Conservation (phyloP, 306 rosid genomes). For the Quercus aquifolioides region DNA sequence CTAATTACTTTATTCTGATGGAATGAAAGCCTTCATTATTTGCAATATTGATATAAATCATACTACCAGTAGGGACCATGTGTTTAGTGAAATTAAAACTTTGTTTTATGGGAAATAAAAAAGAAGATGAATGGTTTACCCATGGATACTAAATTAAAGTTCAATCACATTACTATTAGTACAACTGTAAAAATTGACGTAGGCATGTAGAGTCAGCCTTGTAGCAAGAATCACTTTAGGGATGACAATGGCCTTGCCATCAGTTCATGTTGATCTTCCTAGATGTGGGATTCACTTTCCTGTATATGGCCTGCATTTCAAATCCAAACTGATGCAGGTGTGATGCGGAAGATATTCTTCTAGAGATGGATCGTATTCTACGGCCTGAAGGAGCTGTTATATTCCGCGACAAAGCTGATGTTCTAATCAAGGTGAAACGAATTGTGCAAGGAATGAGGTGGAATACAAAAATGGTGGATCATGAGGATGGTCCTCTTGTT, state of each 20-base stretch:
- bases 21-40: neutral
- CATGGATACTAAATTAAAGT: neutral
- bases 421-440: conserved; percentile 52
- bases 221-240: conserved; percentile 5
- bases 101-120: neutral
- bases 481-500: conserved; percentile 75
- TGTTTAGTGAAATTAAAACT: neutral
- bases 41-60: neutral
- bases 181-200: neutral
- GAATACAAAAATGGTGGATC: conserved; percentile 69
- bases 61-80: neutral
- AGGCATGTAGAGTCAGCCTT: neutral
- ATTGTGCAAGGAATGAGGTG: conserved; percentile 74
- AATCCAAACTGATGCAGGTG: conserved; percentile 47
- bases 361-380: conserved; percentile 82
- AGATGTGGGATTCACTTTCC: neutral
- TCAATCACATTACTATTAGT: neutral
- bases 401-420: conserved; percentile 59
- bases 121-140: neutral
- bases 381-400: conserved; percentile 85
- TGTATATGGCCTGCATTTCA: neutral
- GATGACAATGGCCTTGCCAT: neutral
- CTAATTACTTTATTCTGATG: neutral
- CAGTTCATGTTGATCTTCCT: neutral
- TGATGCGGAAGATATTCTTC: conserved; percentile 52